phyloP scores from a whole-genome alignment of 2,329 filamentous ascomycete species.

The Shiraia sp. region DNA sequence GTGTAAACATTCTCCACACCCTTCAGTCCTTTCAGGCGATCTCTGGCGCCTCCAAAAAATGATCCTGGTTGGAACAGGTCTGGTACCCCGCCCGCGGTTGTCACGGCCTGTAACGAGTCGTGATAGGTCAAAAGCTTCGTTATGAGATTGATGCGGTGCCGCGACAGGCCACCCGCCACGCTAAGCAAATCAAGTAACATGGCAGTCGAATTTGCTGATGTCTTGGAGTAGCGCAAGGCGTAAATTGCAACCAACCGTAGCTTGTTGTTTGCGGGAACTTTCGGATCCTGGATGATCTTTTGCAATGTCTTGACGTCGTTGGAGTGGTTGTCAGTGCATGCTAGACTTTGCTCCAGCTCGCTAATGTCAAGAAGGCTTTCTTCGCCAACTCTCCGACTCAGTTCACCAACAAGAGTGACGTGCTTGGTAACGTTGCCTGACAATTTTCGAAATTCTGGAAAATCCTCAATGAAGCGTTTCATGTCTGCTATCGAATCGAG shows the following conservation, averaged over 20 bases:
- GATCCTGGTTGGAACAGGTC: constrained; percentile 88
- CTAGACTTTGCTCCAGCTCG: constrained; percentile 93
- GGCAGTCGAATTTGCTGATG: constrained; percentile 79
- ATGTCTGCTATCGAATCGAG: constrained; percentile 98
- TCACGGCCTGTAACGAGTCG: constrained; percentile 75
- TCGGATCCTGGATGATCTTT: constrained; percentile 77
- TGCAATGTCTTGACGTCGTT: constrained; percentile 92
- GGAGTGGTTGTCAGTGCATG: constrained; percentile 94
- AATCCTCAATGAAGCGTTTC: constrained; percentile 99
- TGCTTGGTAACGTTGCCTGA: constrained; percentile 99
- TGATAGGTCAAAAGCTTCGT: constrained; percentile 84
- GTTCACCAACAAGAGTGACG: constrained; percentile 90
- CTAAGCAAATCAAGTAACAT: constrained; percentile 85
- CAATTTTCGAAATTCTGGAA: constrained; percentile 94
- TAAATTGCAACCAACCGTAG: constrained; percentile 92
- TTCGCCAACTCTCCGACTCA: constrained; percentile 83
- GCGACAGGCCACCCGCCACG: constrained; percentile 79
- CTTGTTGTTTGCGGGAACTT: constrained; percentile 80
- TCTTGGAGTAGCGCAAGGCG: constrained; percentile 86
- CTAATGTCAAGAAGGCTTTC: constrained; percentile 93
- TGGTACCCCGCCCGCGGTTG: constrained; percentile 77
- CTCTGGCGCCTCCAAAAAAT: constrained; percentile 86
- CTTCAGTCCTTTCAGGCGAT: constrained; percentile 90
- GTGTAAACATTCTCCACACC: constrained; percentile 99
- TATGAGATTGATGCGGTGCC: constrained; percentile 76